phyloP scores from a whole-genome alignment of 768 basidiomycete genomes.

The Cystoderma amianthinum region DNA sequence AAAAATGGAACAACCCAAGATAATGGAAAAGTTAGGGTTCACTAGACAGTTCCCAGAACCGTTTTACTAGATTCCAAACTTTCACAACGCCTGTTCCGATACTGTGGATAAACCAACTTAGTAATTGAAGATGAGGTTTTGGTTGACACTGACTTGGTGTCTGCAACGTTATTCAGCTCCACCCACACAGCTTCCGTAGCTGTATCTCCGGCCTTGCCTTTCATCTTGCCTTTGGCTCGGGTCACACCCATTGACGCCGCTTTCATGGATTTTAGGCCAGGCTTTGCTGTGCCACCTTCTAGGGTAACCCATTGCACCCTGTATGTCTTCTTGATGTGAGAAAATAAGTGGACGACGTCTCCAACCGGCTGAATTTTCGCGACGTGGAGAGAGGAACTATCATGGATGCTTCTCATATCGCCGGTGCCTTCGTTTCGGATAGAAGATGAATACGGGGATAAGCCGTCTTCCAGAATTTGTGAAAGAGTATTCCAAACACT shows the following conservation, averaged over 20 bases:
- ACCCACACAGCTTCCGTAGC: conserved; percentile 39
- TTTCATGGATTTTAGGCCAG: conserved; percentile 16
- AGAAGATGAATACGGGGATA: not conserved
- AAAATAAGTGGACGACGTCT: conserved; percentile 78
- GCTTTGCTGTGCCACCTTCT: conserved; percentile 46
- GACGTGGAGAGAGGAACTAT: conserved; percentile 22
- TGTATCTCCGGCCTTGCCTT: conserved; percentile 4
- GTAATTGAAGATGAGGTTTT: too few species aligned
- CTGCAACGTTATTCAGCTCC: conserved; percentile 42
- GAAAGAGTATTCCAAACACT: not conserved
- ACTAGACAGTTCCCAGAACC: not conserved
- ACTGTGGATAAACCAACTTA: too few species aligned
- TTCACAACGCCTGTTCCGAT: conserved; percentile 72
- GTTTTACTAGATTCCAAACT: conserved; percentile 59
- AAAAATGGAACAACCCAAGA: too few species aligned
- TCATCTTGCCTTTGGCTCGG: conserved; percentile 5
- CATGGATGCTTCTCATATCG: too few species aligned
- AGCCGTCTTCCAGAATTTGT: not conserved
- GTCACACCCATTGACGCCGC: conserved; percentile 9
- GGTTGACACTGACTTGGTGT: conserved; percentile 49
- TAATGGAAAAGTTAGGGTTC: too few species aligned
- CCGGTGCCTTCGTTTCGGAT: too few species aligned
- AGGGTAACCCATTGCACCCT: conserved; percentile 66
- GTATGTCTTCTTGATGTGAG: conserved; percentile 87
- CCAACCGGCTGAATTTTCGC: conserved; percentile 44